Evolutionary conservation across 2,329 filamentous ascomycete genomes (phyloP), one percentile per base, ranked within the genome.

Genomic region (Monosporascus sp.): DNA sequence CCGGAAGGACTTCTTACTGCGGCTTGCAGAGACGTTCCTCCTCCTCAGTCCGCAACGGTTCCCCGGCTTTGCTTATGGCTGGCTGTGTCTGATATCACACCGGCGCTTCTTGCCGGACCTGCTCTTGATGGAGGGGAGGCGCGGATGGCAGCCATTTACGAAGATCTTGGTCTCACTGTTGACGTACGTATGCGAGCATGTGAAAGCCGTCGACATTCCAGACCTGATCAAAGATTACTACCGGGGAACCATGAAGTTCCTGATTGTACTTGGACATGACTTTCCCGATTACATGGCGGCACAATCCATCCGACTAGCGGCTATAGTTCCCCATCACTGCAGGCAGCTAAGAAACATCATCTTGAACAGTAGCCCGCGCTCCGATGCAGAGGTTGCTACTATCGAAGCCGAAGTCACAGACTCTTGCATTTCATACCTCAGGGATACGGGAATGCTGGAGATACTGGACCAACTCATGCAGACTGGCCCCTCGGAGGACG

Each of bases 251-350:
- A 75, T 96, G 48, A 91, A 95, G 65, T 82, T 97, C 55, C 74
- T 97, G 51, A 76, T 96, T 37, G 81, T 96, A 50, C 76, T 99
- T 51, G 89, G 96, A 61, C 94, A 97, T 66, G 94, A 99, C 69
- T 97, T 91, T 71, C 89, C 93, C 0, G 91, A 97, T 53, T 99
- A 96, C 70, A 74, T 99, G 43, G 88, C 89, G 6, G 89, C 92
- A 62, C 91, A 96, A 68, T 89, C 96, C 66, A 84, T 89, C 60
- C 83, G 85, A 60, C 82, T 99, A 50, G 91, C 87, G 73, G 86
- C 88, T 62, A 85, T 84, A 64, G 87, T 97, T 54, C 89, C 92
- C 1, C 82, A 85, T 49, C 88, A 94, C 65, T 94, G 90, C 71
- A 86, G 87, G 17, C 94, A 97, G 70, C 78, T 97, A 50, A 85